Conservation (phyloP, 129 eudicot genomes). For the Arctium lappa region DNA sequence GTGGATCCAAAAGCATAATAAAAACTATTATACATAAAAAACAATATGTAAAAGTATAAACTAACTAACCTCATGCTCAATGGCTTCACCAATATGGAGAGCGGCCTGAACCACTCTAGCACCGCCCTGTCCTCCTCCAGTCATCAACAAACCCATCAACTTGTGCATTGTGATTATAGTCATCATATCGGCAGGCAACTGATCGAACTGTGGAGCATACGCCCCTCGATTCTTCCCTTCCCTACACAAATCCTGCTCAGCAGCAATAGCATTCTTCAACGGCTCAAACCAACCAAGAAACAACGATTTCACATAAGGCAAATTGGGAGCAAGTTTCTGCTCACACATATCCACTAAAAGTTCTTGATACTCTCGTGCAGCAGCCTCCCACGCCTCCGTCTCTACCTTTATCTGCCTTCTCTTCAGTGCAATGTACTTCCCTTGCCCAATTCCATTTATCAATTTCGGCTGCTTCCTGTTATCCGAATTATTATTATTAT, state of each 20-base stretch:
- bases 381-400: conserved; percentile 90
- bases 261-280: conserved; percentile 62
- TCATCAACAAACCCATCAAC: conserved; percentile 88
- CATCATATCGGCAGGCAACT: conserved; percentile 95
- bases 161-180: conserved; percentile 92
- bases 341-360: conserved; percentile 90
- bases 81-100: conserved; percentile 83
- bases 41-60: conserved; percentile 2
- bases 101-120: conserved; percentile 84
- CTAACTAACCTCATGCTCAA: conserved; percentile 79
- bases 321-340: conserved; percentile 93
- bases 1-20: neutral
- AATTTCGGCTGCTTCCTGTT: conserved; percentile 28
- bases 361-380: conserved; percentile 90
- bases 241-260: conserved; percentile 72
- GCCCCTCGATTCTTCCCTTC: conserved; percentile 55
- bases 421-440: conserved; percentile 54
- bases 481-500: neutral
- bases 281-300: conserved; percentile 99
- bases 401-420: conserved; percentile 74
- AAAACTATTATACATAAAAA: neutral
- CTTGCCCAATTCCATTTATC: conserved; percentile 59
- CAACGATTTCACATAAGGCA: conserved; percentile 92
- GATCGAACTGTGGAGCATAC: conserved; percentile 67
- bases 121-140: conserved; percentile 71